Evolutionary conservation across 2,329 filamentous ascomycete genomes (phyloP), one percentile per base, ranked within the genome.

Genomic region (Aureobasidium sp.): DNA sequence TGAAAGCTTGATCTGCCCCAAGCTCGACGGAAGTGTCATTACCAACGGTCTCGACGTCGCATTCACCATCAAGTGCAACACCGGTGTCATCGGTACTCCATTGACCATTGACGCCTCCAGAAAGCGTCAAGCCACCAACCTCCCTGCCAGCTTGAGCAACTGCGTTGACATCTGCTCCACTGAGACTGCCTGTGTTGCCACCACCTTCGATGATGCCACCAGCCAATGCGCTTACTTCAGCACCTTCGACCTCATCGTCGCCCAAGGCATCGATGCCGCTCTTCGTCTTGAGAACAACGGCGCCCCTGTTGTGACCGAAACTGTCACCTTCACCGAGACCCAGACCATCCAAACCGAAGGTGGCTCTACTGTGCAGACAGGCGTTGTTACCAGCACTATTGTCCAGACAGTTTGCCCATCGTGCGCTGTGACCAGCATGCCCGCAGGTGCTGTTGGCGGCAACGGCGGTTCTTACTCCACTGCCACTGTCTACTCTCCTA

Each of bases 321-420:
- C 61, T n/a, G 34, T 59, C 55, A 59, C 55, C 5, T 0, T 11
- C 2, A 27, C 36, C 16, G 29, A 34, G 32, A 5, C 32, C 9
- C 7, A 32, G 29, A 49, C 25, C 16, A 32, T 61, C 47, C 69
- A 61, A 42, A 62, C 55, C 69, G 70, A 64, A 69, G 68, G 65
- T 67, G 52, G 52, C 30, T 27, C 25, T 10, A 68, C 63, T 61
- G 30, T 54, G 30, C 25, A 25, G 8, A 34, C 59, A 9, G 39
- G 37, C 30, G 8, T n/a, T 15, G 13, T 50, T n/a, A 55, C 41
- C 5, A 3, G 3, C 1, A 57, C 52, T n/a, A 3, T 44, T n/a
- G 34, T 30, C 15, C 21, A 21, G 21, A 21, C 21, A 21, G 36
- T 52, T 37, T 50, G 42, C 41, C n/a, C n/a, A n/a, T n/a, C n/a